A percentile compares a stretch with the other conserved stretches of the same genome.
Conservation (phyloP, 2,329 filamentous ascomycete genomes). For the Emergomyces orientalis region DNA sequence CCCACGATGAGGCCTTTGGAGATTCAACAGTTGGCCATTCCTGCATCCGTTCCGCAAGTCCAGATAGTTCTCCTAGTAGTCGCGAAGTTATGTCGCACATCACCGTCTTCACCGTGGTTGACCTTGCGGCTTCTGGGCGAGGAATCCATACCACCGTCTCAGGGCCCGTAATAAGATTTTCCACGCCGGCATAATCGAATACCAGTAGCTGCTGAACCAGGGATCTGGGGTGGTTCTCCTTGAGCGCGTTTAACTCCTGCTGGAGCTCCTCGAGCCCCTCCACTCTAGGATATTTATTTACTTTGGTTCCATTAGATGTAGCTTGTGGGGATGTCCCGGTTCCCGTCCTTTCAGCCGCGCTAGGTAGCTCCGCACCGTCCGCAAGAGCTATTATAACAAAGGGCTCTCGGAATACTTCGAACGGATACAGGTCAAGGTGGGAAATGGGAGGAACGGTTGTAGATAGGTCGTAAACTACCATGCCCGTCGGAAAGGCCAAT, state of each 20-base stretch:
- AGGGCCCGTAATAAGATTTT: conserved; percentile 46
- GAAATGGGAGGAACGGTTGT: conserved; percentile 70
- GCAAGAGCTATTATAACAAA: conserved; percentile 75
- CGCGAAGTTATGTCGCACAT: conserved; percentile 70
- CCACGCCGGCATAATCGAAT: conserved; percentile 59
- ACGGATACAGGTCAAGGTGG: conserved; percentile 71
- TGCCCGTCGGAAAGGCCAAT: conserved; percentile 73
- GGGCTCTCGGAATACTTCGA: conserved; percentile 81
- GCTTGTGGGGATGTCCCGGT: conserved; percentile 4
- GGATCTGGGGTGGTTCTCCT: conserved; percentile 64
- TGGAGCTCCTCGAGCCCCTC: conserved; percentile 33
- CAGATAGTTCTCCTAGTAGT: conserved; percentile 65
- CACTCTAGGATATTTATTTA: conserved; percentile 28
- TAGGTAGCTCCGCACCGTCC: conserved; percentile 63
- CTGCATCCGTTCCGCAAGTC: conserved; percentile 62
- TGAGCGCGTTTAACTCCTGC: conserved; percentile 60
- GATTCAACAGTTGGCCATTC: conserved; percentile 68
- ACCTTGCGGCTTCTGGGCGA: conserved; percentile 55
- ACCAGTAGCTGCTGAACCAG: conserved; percentile 69
- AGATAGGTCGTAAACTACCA: conserved; percentile 79
- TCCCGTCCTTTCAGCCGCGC: conserved; percentile 26
- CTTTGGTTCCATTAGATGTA: conserved; percentile 5
- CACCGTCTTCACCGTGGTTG: conserved; percentile 71
- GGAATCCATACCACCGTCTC: conserved; percentile 66
- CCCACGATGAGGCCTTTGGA: conserved; percentile 46